Conservation (phyloP, 2,329 filamentous ascomycete species). For the Hymenotorrendiella dingleyae region DNA sequence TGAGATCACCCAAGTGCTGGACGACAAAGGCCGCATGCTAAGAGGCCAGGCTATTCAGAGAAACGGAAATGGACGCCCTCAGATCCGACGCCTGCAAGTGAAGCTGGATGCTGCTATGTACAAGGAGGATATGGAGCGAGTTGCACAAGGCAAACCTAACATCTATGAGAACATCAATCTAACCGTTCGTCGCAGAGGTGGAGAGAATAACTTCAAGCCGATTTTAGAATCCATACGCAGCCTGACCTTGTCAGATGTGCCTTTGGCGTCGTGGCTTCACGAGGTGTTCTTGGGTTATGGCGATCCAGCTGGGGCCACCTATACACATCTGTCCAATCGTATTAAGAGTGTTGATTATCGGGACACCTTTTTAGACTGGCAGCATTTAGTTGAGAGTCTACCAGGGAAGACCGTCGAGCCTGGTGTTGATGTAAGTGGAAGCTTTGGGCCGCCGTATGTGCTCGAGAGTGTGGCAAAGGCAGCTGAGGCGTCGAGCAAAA, state of each 20-base stretch:
- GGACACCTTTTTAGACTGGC: conserved; percentile 94
- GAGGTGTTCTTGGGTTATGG: conserved; percentile 98
- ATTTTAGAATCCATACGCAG: conserved; percentile 87
- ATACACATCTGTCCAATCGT: conserved; percentile 73
- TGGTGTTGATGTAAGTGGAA: conserved; percentile 61
- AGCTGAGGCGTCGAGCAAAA: conserved; percentile 44
- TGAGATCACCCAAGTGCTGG: conserved; percentile 77
- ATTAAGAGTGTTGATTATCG: conserved; percentile 79
- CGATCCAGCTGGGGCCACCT: conserved; percentile 81
- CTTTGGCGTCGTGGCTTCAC: conserved; percentile 85
- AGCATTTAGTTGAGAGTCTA: conserved; percentile 83
- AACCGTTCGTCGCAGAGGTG: conserved; percentile 71
- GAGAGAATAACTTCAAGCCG: conserved; percentile 96
- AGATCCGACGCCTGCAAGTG: conserved; percentile 66
- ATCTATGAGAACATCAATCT: conserved; percentile 83
- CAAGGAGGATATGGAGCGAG: conserved; percentile 64
- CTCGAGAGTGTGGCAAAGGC: conserved; percentile 60
- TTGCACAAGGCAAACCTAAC: conserved; percentile 62
- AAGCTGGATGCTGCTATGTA: conserved; percentile 77
- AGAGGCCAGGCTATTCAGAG: conserved; percentile 55
- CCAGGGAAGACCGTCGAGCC: conserved; percentile 84
- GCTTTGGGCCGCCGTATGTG: conserved; percentile 83
- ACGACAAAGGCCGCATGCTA: conserved; percentile 73
- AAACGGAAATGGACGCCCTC: conserved; percentile 57
- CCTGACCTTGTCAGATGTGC: conserved; percentile 77